Conservation (phyloP, 805 yeast species). For the Blastobotrys muscicola region DNA sequence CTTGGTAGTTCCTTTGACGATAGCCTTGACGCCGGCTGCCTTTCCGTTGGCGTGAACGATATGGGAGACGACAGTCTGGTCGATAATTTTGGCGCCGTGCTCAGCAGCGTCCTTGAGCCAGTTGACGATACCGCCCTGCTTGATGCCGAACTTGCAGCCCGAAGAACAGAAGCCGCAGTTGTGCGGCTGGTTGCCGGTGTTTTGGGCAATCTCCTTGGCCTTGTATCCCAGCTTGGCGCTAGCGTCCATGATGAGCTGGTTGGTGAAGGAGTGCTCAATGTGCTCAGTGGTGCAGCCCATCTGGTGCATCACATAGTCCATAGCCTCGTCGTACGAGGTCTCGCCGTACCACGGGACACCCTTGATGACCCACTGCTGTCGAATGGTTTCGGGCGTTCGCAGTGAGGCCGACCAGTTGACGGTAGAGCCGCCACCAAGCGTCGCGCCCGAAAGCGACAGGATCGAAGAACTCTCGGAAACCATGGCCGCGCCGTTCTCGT, state of each 20-base stretch:
- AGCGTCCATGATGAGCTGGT: conserved; percentile 36
- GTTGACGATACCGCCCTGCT: conserved; percentile 41
- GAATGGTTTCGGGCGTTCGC: conserved; percentile 40
- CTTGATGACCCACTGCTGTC: conserved; percentile 40
- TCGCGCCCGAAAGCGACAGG: conserved; percentile 39
- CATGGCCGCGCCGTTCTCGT: conserved; percentile 34
- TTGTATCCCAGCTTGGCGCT: conserved; percentile 37
- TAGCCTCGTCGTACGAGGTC: conserved; percentile 35
- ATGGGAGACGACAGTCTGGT: conserved; percentile 32
- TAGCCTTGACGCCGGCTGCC: conserved; percentile 38
- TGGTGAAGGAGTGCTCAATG: conserved; percentile 37
- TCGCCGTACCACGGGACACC: conserved; percentile 40
- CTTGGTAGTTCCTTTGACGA: conserved; percentile 28
- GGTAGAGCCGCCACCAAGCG: conserved; percentile 51
- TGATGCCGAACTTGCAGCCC: conserved; percentile 43
- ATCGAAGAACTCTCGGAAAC: conserved; percentile 30
- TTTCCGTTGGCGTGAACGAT: conserved; percentile 34
- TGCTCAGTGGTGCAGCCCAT: conserved; percentile 39
- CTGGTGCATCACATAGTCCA: conserved; percentile 36
- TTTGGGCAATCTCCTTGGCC: conserved; percentile 36
- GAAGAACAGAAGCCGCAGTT: conserved; percentile 39
- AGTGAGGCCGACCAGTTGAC: conserved; percentile 50
- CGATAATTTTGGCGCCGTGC: conserved; percentile 39
- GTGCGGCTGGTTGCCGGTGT: conserved; percentile 34
- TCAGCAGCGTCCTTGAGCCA: conserved; percentile 43